Evolutionary conservation across 139 green algal genomes (phyloP).

Genomic region (Gonium pectorale): DNA sequence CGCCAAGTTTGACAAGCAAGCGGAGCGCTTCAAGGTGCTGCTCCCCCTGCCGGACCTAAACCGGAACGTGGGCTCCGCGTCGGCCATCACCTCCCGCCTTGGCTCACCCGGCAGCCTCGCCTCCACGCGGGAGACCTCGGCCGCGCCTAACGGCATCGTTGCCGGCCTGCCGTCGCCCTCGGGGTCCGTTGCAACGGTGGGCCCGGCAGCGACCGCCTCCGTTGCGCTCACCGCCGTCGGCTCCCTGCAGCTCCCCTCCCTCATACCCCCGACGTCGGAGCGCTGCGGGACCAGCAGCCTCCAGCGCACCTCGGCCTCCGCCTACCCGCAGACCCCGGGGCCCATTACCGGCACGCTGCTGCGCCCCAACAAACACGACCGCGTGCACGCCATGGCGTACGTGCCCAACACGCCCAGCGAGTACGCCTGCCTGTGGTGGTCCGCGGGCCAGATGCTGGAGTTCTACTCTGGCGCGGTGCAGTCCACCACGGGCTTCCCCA

Average conservation of each 20-base stretch:
- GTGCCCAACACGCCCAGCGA: slow-evolving; percentile 13
- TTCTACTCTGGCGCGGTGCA: slow-evolving; percentile 55
- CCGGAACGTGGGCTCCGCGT: too few relatives aligned
- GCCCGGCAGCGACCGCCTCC: too few relatives aligned
- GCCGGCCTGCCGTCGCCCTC: background rate
- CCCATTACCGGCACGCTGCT: slow-evolving; percentile 18
- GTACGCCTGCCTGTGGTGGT: slow-evolving; percentile 55
- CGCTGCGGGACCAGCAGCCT: too few relatives aligned
- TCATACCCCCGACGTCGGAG: too few relatives aligned
- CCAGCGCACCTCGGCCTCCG: too few relatives aligned
- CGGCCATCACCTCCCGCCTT: too few relatives aligned
- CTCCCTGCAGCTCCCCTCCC: too few relatives aligned
- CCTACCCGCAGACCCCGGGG: background rate
- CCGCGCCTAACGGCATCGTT: too few relatives aligned
- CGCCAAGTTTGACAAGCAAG: slow-evolving; percentile 56
- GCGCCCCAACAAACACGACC: slow-evolving; percentile 39
- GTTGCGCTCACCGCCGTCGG: too few relatives aligned
- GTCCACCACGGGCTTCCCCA: slow-evolving; percentile 53
- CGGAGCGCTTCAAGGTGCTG: slow-evolving; percentile 32
- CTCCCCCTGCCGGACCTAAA: slow-evolving; percentile 5
- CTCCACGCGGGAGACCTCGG: too few relatives aligned
- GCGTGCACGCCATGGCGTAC: slow-evolving; percentile 37
- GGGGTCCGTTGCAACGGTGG: too few relatives aligned
- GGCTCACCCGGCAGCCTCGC: background rate
- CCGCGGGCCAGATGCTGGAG: slow-evolving; percentile 46